These are phyloP conservation scores for Hemerocallis citrina DNA, from an alignment of 106 monocot genomes.

Conservation along the genomic window DNA sequence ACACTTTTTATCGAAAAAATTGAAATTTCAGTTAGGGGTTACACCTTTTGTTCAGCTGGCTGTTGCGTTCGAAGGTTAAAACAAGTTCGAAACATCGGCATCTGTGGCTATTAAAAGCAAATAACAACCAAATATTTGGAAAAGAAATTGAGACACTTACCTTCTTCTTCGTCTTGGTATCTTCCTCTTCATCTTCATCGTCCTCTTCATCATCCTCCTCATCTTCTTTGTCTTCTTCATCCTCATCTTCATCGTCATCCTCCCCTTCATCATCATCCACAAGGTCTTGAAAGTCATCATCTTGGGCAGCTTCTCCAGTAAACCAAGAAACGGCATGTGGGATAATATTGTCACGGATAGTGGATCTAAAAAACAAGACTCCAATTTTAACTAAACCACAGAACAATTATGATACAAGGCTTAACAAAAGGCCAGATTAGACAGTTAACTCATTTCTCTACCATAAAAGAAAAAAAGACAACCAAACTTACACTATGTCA, in stretches of 20 bases:
- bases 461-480: too few species aligned
- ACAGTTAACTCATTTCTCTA: too few species aligned
- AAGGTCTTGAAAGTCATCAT: constrained; percentile 21
- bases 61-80: background rate
- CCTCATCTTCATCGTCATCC: constrained; percentile 5
- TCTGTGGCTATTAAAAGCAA: too few species aligned
- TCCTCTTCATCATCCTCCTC: constrained; percentile 37
- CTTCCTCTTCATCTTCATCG: constrained; percentile 38
- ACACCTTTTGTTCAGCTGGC: background rate
- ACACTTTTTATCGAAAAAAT: too few species aligned
- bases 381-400: too few species aligned
- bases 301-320: constrained; percentile 79
- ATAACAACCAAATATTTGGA: background rate
- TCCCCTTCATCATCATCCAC: constrained; percentile 9
- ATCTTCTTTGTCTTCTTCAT: constrained; percentile 10
- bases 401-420: too few species aligned
- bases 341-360: constrained; percentile 86
- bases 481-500: constrained; percentile 72
- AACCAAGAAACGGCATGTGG: constrained; percentile 96
- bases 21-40: background rate
- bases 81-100: background rate
- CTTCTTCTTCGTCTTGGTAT: constrained; percentile 35
- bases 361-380: constrained; percentile 44
- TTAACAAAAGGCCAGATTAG: too few species aligned
- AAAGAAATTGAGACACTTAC: background rate